These are phyloP conservation scores for Coniochaeta ligniaria DNA, from an alignment of 2,329 filamentous ascomycete genomes.

Conservation along the genomic window DNA sequence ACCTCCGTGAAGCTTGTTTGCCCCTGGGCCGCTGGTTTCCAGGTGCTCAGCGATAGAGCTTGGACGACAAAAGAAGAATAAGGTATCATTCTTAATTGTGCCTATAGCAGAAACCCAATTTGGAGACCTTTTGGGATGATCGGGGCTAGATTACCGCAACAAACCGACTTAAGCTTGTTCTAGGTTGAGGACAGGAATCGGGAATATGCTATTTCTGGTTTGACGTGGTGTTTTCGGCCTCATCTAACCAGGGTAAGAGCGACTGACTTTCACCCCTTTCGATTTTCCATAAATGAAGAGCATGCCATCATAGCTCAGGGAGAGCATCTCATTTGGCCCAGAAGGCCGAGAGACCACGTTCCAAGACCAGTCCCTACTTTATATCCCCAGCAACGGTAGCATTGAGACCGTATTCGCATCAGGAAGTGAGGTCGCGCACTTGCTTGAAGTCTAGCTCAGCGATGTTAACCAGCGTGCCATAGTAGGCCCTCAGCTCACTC, in stretches of 20 bases:
- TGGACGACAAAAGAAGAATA: constrained; percentile 7
- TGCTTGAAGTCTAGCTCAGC: not conserved
- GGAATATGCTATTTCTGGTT: constrained; percentile 17
- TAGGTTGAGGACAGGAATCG: not conserved
- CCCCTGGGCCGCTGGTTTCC: constrained; percentile 8
- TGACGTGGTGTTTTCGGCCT: constrained; percentile 7
- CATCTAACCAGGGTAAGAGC: constrained; percentile 5
- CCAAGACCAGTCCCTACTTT: not conserved
- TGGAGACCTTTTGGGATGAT: constrained; percentile 11
- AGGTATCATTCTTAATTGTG: constrained; percentile 18
- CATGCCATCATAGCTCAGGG: not conserved
- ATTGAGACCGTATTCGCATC: not conserved
- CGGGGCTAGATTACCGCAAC: constrained; percentile 16
- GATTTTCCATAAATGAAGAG: constrained; percentile 9
- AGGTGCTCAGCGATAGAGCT: constrained; percentile 7
- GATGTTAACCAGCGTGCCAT: not conserved
- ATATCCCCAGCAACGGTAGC: not conserved
- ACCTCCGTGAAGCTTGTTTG: constrained; percentile 6
- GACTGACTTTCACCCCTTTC: not conserved
- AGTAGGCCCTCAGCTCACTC: not conserved
- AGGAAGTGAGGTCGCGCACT: not conserved
- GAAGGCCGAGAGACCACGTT: not conserved
- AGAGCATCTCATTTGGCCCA: not conserved
- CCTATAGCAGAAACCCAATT: constrained; percentile 12
- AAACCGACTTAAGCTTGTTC: constrained; percentile 11